Evolutionary conservation across 2,329 filamentous ascomycete species (phyloP).

Genomic region (Aureobasidium pullulans): DNA sequence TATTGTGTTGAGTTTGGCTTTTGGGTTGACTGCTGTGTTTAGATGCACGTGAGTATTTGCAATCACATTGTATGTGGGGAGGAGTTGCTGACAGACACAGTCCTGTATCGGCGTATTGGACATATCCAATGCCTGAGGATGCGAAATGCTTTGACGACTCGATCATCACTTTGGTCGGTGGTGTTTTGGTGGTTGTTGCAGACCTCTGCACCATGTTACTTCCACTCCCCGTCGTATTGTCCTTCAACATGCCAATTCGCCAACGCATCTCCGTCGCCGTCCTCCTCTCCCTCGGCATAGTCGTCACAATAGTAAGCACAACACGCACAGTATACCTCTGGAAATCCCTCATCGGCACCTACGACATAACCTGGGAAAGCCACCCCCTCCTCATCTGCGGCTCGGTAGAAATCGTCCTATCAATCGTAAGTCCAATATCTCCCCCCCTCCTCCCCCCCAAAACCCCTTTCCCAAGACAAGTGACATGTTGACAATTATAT

Average conservation of each 20-base stretch:
- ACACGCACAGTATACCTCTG: background rate
- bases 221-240: background rate
- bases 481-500: background rate
- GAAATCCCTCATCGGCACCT: background rate
- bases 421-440: background rate
- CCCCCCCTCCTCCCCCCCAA: too few species aligned
- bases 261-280: background rate
- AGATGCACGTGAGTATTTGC: background rate
- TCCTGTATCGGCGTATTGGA: background rate
- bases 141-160: background rate
- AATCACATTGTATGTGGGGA: too few species aligned
- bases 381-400: background rate
- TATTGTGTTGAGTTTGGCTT: background rate
- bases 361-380: background rate
- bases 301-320: background rate
- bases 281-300: background rate
- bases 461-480: too few species aligned
- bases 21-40: background rate
- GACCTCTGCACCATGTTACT: background rate
- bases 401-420: background rate
- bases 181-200: background rate
- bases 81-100: too few species aligned
- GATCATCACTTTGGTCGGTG: background rate
- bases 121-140: background rate
- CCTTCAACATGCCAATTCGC: background rate